Percentiles rank a stretch among this genome's conserved stretches.
phyloP scores from a whole-genome alignment of 148 eudicot genomes.

The Nyssa sinensis region DNA sequence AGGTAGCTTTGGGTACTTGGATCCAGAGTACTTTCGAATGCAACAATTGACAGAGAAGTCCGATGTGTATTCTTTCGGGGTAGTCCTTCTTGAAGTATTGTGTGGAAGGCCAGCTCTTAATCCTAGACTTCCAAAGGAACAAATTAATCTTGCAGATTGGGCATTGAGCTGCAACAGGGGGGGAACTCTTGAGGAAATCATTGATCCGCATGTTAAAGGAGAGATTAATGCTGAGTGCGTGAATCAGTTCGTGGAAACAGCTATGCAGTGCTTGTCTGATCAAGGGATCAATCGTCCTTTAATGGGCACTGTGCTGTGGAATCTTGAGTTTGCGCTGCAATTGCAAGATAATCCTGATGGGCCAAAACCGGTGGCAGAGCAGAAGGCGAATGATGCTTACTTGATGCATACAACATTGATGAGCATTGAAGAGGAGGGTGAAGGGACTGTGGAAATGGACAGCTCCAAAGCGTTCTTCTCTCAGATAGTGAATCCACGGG shows the following conservation, averaged over 20 bases:
- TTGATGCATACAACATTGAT: conserved; percentile 13
- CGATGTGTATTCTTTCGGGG: conserved; percentile 33
- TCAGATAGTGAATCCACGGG: conserved; percentile 13
- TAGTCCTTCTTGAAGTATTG: conserved; percentile 37
- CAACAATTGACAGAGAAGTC: conserved; percentile 32
- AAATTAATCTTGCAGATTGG: conserved; percentile 39
- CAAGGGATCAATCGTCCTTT: conserved; percentile 22
- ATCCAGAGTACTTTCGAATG: conserved; percentile 33
- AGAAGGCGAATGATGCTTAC: conserved; percentile 21
- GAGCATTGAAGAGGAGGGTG: conserved; percentile 15
- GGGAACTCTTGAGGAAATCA: conserved; percentile 14
- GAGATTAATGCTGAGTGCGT: conserved; percentile 25
- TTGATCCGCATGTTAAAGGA: conserved; percentile 25
- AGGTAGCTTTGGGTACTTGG: conserved; percentile 35
- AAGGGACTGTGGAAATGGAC: neutral
- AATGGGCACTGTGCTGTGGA: conserved; percentile 26
- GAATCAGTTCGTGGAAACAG: conserved; percentile 12
- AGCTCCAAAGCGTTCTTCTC: conserved; percentile 11
- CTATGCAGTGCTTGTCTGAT: conserved; percentile 24
- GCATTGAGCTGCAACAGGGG: conserved; percentile 7
- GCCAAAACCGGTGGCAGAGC: conserved; percentile 11
- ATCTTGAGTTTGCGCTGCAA: conserved; percentile 21
- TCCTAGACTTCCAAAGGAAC: conserved; percentile 25
- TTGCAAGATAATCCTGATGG: conserved; percentile 19
- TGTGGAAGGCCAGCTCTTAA: conserved; percentile 34